These are phyloP conservation scores for Sonneratia alba DNA, from an alignment of 345 rosid genomes.

Conservation along the genomic window DNA sequence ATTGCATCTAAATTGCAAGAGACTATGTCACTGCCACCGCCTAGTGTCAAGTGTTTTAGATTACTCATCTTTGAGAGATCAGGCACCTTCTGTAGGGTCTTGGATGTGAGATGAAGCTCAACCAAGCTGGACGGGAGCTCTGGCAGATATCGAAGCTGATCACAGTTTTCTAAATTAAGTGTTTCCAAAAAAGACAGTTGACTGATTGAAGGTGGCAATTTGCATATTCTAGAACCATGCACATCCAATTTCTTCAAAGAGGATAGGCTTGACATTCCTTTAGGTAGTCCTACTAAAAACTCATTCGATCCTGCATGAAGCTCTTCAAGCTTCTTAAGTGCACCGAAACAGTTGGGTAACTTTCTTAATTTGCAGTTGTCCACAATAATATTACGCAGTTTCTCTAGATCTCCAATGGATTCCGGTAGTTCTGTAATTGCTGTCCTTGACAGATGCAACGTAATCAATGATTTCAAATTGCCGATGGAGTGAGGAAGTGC, in stretches of 20 bases:
- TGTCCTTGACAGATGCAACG: neutral
- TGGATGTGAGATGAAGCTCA: neutral
- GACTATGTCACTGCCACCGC: neutral
- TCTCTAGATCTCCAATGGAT: constrained; percentile 1
- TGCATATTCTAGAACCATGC: neutral
- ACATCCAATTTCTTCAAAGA: neutral
- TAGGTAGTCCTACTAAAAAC: neutral
- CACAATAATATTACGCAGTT: neutral
- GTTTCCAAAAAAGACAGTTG: neutral
- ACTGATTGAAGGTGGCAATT: constrained; percentile 8
- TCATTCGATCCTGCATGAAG: neutral
- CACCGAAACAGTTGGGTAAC: neutral
- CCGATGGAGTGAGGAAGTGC: constrained; percentile 10
- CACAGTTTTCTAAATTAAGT: neutral
- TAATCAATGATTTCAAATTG: neutral
- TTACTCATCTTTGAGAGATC: constrained; percentile 4
- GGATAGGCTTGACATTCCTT: neutral
- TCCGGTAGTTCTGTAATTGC: constrained; percentile 1
- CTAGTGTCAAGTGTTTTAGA: neutral
- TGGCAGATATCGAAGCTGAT: constrained; percentile 4
- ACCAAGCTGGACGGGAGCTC: constrained; percentile 7
- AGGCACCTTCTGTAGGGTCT: constrained; percentile 2
- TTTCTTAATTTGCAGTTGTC: neutral
- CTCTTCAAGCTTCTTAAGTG: neutral
- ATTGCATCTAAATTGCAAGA: neutral